Base-by-base conservation (phyloP, 164 flowering plant species). In the Nymphaea colorata region DNA sequence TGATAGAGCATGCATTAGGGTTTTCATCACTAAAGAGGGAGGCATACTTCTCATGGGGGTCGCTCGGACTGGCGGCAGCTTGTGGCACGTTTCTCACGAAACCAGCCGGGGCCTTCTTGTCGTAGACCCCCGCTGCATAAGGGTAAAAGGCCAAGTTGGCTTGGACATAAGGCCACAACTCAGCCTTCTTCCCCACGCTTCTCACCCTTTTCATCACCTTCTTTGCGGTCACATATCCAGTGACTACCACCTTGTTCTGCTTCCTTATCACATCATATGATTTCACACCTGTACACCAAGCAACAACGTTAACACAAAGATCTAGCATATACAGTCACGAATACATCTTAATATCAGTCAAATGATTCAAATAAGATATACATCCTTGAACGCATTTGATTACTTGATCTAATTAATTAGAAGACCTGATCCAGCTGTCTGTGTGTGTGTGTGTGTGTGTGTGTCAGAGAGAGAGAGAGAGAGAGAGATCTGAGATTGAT, bases 91-190 rank as follows among this genome's bases (percentile, higher is more conserved):
- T 86, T 5, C 75, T 69, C 10, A 87, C 90, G 53, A 51, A 79
- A 10, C 96, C 96, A 6, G 89, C 55, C 0, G 96, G 96, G 4
- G 96, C 96, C 69, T 72, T 83, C 70, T 84, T 89, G 77, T 87
- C 92, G 64, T 89, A 89, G 65, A 79, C 87, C 59, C 83, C 84
- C 41, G 81, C 4, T 0, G 65, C 83, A 44, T 82, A 82, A 45
- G 96, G 89, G 71, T 89, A 81, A 10, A 74, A 43, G 0, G 85
- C 90, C n/a, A 87, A 70, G 44, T 87, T 85, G 75, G 81, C 77
- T 25, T 85, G 83, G 6, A 89, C 75, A 59, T 89, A 89, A 4
- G 96, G 96, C 96, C 96, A 87, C 57, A 85, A 80, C 61, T 89
- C 96, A 3, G 90, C 92, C 8, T n/a, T 61, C 60, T 74, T 78